phyloP scores from a whole-genome alignment of 768 basidiomycete species.

The Tylopilus rubrobrunneus region DNA sequence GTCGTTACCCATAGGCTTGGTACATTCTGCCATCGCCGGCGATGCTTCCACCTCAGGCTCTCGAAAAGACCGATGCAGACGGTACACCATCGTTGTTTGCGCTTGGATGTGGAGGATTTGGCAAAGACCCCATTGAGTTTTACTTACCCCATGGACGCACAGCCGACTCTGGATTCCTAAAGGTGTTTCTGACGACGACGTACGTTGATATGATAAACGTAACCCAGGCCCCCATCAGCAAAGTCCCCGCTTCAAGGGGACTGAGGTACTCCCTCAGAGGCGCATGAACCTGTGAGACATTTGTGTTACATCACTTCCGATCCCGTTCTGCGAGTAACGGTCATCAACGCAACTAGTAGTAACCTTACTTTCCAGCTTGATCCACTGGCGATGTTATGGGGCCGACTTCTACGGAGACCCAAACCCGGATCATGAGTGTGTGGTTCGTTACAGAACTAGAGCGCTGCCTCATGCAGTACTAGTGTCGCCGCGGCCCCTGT shows the following conservation, averaged over 20 bases:
- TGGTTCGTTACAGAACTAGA: too few species aligned
- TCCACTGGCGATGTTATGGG: too few species aligned
- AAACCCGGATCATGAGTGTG: too few species aligned
- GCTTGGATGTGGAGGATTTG: slow-evolving; percentile 19
- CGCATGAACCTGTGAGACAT: slow-evolving; percentile 16
- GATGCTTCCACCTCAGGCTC: slow-evolving; percentile 10
- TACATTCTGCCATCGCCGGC: slow-evolving; percentile 8
- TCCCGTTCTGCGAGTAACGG: too few species aligned
- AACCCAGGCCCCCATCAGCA: slow-evolving; percentile 5
- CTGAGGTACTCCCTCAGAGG: not conserved
- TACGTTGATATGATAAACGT: slow-evolving; percentile 19
- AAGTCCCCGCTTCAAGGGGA: not conserved
- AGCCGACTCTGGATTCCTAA: slow-evolving; percentile 20
- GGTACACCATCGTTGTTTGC: slow-evolving; percentile 14
- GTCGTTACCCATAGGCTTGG: slow-evolving; percentile 10
- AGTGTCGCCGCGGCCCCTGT: too few species aligned
- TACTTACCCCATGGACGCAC: not conserved
- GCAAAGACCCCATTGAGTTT: slow-evolving; percentile 18
- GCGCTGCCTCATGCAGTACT: too few species aligned
- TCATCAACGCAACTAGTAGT: too few species aligned
- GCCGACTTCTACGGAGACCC: too few species aligned
- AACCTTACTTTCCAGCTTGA: too few species aligned
- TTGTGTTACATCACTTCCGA: too few species aligned
- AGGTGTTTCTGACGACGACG: slow-evolving; percentile 17
- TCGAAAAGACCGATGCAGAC: not conserved